phyloP scores from a whole-genome alignment of 2,329 filamentous ascomycete genomes.

The Talaromyces albobiverticillius region DNA sequence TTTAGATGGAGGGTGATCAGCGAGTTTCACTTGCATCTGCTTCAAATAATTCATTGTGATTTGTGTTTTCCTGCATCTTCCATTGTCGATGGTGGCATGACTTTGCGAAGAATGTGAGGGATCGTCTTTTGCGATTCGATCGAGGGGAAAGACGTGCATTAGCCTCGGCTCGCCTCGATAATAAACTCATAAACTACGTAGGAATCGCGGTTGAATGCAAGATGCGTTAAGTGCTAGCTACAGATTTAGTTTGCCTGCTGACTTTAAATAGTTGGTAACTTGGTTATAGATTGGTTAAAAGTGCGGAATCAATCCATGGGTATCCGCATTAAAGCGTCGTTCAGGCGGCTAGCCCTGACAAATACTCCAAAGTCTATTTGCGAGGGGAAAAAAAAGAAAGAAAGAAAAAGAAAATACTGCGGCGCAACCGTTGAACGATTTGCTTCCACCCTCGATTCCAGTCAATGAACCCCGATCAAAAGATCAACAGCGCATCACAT shows the following conservation, averaged over 20 bases:
- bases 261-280: no score
- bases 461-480: neutral
- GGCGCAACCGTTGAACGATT: neutral
- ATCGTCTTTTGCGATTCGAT: neutral
- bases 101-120: no score
- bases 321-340: neutral
- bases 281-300: no score
- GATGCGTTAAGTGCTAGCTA: neutral
- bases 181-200: neutral
- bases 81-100: no score
- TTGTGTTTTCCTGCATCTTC: no score
- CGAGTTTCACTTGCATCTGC: no score
- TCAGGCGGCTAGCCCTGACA: neutral
- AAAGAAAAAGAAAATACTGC: neutral
- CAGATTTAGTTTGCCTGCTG: no score
- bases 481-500: neutral
- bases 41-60: no score
- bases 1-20: no score
- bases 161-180: neutral
- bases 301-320: no score
- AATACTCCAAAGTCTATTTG: neutral
- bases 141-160: neutral
- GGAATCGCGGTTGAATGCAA: neutral
- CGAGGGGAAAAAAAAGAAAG: neutral
- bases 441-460: neutral